Base-by-base conservation (phyloP, 768 basidiomycete species). In the Chalciporus chontae region DNA sequence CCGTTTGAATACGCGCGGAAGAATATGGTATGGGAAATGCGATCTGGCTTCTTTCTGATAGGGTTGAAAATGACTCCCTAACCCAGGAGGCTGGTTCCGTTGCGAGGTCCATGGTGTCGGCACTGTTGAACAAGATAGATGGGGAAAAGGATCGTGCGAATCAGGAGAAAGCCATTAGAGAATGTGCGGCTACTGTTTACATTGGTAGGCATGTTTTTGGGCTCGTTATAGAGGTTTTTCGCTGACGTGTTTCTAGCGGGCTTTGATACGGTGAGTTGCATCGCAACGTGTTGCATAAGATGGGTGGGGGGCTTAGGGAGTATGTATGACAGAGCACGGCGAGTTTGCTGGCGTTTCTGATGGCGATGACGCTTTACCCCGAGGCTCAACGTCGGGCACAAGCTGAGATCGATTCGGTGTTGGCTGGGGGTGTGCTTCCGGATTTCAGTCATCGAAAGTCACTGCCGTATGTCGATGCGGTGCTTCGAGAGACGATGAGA, bases 401-500 rank as follows among this genome's bases (percentile, higher is more conserved):
- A 36, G 56, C 57, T 8, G 66, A 66, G 48, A 64, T 71, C 3
- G 68, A 69, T 24, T 48, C 54, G 10, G 52, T 52, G 48, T 47
- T 61, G 40, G 45, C 47, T 14, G 38, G 38, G 11, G 40, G 51
- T 8, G 32, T 34, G 17, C 45, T 64, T 2, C 66, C 64, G 8
- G 64, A 64, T 42, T 66, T 68, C 31, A 48, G 48, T 21, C 59
- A 68, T 39, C 51, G 64, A 27, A 42, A 50, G 32, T 62, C 51
- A 11, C 29, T 66, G 3, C 64, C 64, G 26, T 66, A 66, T 41
- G 50, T 66, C n/a, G 64, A 66, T 24, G 64, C 64, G 7, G 40
- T 68, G 27, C 47, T 66, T n/a, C 53, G 64, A 40, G 68, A 69
- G 45, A 62, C 62, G 15, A 57, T 68, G 54, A 61, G 67, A 40